Evolutionary conservation across 2,329 filamentous ascomycete genomes (phyloP), one percentile per base, ranked within the genome.

Genomic region (Orbilia brochopaga): DNA sequence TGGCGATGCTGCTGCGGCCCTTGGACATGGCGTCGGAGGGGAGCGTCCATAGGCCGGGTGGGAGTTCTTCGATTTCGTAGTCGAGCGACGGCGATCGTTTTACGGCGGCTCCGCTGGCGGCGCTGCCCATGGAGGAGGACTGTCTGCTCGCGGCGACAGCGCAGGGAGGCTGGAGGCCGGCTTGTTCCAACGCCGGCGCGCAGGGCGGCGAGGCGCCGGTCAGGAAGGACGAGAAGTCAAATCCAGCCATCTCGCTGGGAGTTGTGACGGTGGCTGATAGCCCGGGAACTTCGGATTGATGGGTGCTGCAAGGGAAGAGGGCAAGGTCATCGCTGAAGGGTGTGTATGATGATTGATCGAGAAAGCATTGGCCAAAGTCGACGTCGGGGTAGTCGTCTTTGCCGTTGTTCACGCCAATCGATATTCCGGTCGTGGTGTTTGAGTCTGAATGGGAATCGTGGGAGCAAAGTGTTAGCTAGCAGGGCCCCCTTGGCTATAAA

Each of bases 331-430:
- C 67, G 55, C 53, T 60, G 46, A 72, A 72, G 54, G 67, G 67
- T 60, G 67, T 65, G 23, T 72, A 72, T 65, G 67, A 54, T 52
- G 48, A 32, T 65, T 72, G 67, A 27, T 72, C 60, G 60, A 72
- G 60, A 42, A 72, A 72, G 60, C 67, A 72, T 65, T 72, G 67
- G 55, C 67, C 67, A 61, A 72, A 72, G 60, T 72, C 67, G 30
- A 72, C 55, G 67, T 72, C 67, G 60, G 67, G 67, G 60, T 72
- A 72, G n/a, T 72, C 67, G 19, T 72, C 58, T 50, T 64, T 51
- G 60, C 60, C 59, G 64, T 61, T 69, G 56, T 66, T 58, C 53
- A 70, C 54, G 53, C 52, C 65, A 72, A 72, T 72, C 32, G 67
- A 72, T 65, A 72, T 72, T 54, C 58, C 66, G 56, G 50, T 19